Evolutionary conservation across 1,284 basidiomycete species (phyloP).

Genomic region (Leccinum pallidistipes): DNA sequence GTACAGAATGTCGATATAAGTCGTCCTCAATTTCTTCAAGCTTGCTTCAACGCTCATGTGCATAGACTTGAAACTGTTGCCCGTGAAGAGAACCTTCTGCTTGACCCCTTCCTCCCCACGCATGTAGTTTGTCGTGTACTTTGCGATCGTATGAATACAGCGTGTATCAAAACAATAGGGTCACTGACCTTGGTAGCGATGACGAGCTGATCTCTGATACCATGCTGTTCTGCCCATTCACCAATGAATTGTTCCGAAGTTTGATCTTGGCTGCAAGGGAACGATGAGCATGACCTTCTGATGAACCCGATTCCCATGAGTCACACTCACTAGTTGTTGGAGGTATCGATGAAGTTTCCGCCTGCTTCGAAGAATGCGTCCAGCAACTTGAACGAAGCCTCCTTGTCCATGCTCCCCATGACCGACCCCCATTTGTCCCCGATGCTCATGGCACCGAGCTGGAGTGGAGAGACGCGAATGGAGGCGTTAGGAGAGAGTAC

Average conservation of each 20-base stretch:
- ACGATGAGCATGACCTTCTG: background rate
- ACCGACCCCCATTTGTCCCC: constrained; percentile 45
- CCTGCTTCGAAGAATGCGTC: constrained; percentile 42
- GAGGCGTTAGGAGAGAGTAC: constrained; percentile 43
- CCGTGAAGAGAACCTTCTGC: constrained; percentile 34
- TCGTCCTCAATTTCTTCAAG: constrained; percentile 44
- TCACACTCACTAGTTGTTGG: constrained; percentile 34
- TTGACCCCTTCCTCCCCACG: constrained; percentile 18
- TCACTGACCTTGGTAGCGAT: constrained; percentile 44
- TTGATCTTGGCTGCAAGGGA: constrained; percentile 37
- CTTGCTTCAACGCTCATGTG: constrained; percentile 33
- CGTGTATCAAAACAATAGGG: background rate
- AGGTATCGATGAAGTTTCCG: constrained; percentile 42
- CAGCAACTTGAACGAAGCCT: constrained; percentile 40
- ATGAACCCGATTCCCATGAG: background rate
- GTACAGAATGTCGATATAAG: constrained; percentile 40
- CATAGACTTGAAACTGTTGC: constrained; percentile 38
- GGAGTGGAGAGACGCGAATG: constrained; percentile 53
- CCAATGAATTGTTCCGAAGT: constrained; percentile 44
- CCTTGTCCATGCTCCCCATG: constrained; percentile 40
- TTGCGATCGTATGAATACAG: constrained; percentile 12
- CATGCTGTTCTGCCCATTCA: constrained; percentile 45
- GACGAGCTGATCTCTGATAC: constrained; percentile 46
- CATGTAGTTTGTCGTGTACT: constrained; percentile 35
- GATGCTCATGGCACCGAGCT: constrained; percentile 56